Conservation (phyloP, 176 grass and related monocot genomes). For the Melocanna baccifera region DNA sequence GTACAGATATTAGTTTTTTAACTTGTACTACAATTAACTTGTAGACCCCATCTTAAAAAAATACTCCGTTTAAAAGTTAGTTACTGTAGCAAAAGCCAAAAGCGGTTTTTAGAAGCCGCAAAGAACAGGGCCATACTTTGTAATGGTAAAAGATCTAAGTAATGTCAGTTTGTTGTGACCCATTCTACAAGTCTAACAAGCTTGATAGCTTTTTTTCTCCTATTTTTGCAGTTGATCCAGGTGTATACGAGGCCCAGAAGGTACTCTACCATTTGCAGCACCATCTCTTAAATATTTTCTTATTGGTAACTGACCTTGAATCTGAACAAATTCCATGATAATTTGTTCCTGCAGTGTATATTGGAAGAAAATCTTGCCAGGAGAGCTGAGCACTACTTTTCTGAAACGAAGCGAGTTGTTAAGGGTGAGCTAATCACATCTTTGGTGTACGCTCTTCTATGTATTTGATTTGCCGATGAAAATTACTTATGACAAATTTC, state of each 20-base stretch:
- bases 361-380: conserved; percentile 68
- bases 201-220: conserved; percentile 9
- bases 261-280: background rate
- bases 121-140: too few relatives aligned
- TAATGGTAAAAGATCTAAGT: conserved; percentile 36
- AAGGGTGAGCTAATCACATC: conserved; percentile 54
- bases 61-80: too few relatives aligned
- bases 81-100: too few relatives aligned
- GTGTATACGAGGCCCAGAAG: too few relatives aligned
- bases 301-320: background rate
- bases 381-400: conserved; percentile 91
- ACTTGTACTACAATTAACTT: too few relatives aligned
- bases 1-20: too few relatives aligned
- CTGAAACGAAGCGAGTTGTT: conserved; percentile 68
- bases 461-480: background rate
- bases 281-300: background rate
- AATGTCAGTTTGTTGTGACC: conserved; percentile 12
- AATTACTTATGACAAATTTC: background rate
- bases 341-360: conserved; percentile 39
- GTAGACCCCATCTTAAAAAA: too few relatives aligned
- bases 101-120: too few relatives aligned
- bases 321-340: background rate
- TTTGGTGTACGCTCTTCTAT: background rate
- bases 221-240: too few relatives aligned
- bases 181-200: background rate